Conservation (phyloP, 2,329 filamentous ascomycete species). For the Coniella vitis region DNA sequence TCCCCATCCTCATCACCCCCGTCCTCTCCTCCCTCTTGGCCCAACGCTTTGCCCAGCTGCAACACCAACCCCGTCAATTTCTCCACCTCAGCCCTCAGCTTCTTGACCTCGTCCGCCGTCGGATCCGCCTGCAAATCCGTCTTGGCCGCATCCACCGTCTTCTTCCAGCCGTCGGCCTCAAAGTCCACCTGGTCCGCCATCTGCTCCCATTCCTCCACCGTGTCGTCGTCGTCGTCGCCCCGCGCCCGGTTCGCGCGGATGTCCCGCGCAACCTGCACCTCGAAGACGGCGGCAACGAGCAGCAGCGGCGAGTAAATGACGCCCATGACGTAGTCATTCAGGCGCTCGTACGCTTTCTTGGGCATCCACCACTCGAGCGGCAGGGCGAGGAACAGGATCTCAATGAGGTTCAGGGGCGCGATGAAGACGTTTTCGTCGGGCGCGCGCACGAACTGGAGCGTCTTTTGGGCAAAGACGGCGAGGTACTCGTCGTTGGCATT, state of each 20-base stretch:
- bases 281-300: constrained; percentile 66
- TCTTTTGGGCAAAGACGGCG: constrained; percentile 87
- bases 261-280: constrained; percentile 56
- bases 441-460: constrained; percentile 92
- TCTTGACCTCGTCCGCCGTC: constrained; percentile 61
- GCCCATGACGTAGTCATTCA: constrained; percentile 88
- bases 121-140: constrained; percentile 78
- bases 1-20: background rate
- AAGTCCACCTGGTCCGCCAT: constrained; percentile 65
- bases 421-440: constrained; percentile 99
- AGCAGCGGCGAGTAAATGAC: constrained; percentile 79
- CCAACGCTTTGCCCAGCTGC: constrained; percentile 20
- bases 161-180: constrained; percentile 77
- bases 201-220: constrained; percentile 90
- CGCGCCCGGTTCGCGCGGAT: constrained; percentile 68
- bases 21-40: constrained; percentile 10
- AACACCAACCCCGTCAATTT: constrained; percentile 46
- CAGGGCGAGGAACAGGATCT: constrained; percentile 70
- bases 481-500: constrained; percentile 95
- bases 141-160: constrained; percentile 67
- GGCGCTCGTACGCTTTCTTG: constrained; percentile 61
- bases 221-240: constrained; percentile 86
- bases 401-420: constrained; percentile 87
- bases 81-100: constrained; percentile 51
- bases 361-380: constrained; percentile 95